These are phyloP conservation scores for Juglanconis sp. DNA, from an alignment of 2,329 filamentous ascomycete genomes.

Conservation along the genomic window DNA sequence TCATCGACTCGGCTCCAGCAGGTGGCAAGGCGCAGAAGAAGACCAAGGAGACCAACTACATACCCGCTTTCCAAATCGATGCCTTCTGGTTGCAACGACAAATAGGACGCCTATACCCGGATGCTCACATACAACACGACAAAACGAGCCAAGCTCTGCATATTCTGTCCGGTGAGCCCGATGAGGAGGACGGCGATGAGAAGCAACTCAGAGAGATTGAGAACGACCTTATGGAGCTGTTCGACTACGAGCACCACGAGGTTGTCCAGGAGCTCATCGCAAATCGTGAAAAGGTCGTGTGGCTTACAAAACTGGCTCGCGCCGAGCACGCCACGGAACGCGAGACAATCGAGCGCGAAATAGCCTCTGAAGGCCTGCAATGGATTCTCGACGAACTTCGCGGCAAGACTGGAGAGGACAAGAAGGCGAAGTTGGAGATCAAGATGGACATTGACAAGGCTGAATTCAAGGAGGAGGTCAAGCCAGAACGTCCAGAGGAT, in stretches of 20 bases:
- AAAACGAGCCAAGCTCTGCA: constrained; percentile 83
- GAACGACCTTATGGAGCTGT: constrained; percentile 97
- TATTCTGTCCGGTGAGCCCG: constrained; percentile 74
- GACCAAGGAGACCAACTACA: constrained; percentile 55
- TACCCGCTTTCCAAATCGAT: constrained; percentile 87
- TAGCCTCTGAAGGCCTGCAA: constrained; percentile 82
- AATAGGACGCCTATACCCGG: constrained; percentile 81
- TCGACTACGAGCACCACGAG: constrained; percentile 95
- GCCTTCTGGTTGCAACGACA: constrained; percentile 96
- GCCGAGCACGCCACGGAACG: constrained; percentile 77
- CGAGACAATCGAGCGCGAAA: constrained; percentile 79
- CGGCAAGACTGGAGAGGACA: constrained; percentile 63
- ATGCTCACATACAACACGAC: constrained; percentile 89
- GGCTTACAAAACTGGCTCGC: constrained; percentile 84
- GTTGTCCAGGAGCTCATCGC: constrained; percentile 86
- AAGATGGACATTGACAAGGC: constrained; percentile 92
- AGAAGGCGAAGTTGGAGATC: constrained; percentile 73
- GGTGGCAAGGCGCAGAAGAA: constrained; percentile 44
- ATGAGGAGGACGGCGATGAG: constrained; percentile 70
- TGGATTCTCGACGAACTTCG: constrained; percentile 85
- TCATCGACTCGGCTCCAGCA: constrained; percentile 68
- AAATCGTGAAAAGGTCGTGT: constrained; percentile 91
- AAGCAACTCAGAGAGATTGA: constrained; percentile 89
- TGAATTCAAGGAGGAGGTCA: constrained; percentile 45
- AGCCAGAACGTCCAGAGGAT: constrained; percentile 59